A percentile compares a stretch with the other conserved stretches of the same genome.
These are phyloP conservation scores for Lagenaria siceraria DNA, from an alignment of 306 rosid genomes.

Conservation along the genomic window DNA sequence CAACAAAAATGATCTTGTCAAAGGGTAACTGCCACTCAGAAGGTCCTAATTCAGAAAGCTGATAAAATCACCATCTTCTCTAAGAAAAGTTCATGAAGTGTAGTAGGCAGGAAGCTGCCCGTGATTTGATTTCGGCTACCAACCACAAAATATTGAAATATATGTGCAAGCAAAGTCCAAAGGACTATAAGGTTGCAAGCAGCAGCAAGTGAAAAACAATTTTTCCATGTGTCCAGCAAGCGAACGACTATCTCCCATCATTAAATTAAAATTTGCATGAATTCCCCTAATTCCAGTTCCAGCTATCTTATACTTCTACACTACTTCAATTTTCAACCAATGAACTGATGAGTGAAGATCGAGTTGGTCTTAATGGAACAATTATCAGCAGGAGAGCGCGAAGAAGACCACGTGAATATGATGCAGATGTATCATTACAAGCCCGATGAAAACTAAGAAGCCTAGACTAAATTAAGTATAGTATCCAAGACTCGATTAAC, in stretches of 20 bases:
- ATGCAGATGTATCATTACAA: neutral
- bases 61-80: neutral
- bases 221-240: neutral
- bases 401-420: neutral
- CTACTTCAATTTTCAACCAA: neutral
- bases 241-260: neutral
- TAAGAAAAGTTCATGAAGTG: neutral
- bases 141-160: neutral
- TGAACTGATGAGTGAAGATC: neutral
- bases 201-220: neutral
- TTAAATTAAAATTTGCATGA: neutral
- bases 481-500: neutral
- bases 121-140: neutral
- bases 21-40: neutral
- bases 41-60: neutral
- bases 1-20: neutral
- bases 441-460: neutral
- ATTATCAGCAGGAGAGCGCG: neutral
- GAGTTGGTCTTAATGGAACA: neutral
- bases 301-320: neutral
- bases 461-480: neutral
- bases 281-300: neutral
- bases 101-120: neutral
- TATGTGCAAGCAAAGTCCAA: neutral
- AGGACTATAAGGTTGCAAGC: neutral